Conservation (phyloP, 148 eudicot genomes). For the Euryodendron excelsum region DNA sequence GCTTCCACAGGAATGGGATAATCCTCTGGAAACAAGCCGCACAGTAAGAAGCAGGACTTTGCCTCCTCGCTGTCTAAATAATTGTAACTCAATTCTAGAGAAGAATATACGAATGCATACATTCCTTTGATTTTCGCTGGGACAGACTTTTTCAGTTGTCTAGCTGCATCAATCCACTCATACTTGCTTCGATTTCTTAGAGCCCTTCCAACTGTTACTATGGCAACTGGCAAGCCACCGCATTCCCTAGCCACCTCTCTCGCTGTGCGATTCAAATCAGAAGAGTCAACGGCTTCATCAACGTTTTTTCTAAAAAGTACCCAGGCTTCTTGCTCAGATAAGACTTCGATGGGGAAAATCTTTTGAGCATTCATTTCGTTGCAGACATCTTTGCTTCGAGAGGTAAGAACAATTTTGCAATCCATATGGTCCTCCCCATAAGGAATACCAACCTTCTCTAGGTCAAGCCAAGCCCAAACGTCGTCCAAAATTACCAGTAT, state of each 20-base stretch:
- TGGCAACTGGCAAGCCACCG: too few species aligned
- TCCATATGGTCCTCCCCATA: slow-evolving; percentile 20
- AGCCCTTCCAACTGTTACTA: too few species aligned
- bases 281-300: too few species aligned
- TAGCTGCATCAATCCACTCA: not conserved
- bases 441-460: slow-evolving; percentile 29
- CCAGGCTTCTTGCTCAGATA: slow-evolving; percentile 3
- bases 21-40: not conserved
- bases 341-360: slow-evolving; percentile 15
- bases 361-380: slow-evolving; percentile 23
- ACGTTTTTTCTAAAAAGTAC: not conserved
- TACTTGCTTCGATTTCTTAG: not conserved
- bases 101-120: not conserved
- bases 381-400: slow-evolving; percentile 32
- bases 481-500: slow-evolving; percentile 41
- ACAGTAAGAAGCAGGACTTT: not conserved
- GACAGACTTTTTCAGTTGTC: not conserved
- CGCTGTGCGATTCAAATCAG: too few species aligned
- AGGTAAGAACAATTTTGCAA: slow-evolving; percentile 32
- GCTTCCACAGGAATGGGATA: not conserved
- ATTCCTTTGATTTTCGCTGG: not conserved
- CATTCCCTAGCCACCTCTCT: too few species aligned
- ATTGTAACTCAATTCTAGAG: not conserved
- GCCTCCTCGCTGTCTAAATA: not conserved
- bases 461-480: slow-evolving; percentile 37